A percentile compares a stretch with the other conserved stretches of the same genome.
Evolutionary conservation across 768 basidiomycete species (phyloP).

Genomic region (Sistotremastrum niveocremeum): DNA sequence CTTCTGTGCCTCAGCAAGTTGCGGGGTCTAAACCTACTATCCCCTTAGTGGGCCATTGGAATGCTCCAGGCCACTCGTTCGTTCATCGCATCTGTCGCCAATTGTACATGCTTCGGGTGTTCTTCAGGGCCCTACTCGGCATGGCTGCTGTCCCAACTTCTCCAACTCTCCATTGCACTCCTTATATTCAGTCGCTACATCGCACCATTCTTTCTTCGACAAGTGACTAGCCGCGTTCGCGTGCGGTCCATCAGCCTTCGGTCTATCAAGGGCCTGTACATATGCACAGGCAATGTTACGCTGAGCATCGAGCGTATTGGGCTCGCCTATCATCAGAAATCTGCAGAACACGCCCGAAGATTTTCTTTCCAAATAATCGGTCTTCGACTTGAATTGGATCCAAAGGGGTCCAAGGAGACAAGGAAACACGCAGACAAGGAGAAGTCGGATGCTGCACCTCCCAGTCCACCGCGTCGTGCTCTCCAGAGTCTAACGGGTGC

Average conservation of each 20-base stretch:
- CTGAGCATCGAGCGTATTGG: conserved; percentile 58
- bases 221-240: conserved; percentile 44
- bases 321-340: conserved; percentile 40
- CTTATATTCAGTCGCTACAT: conserved; percentile 54
- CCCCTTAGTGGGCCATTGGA: too few species aligned
- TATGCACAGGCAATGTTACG: conserved; percentile 38
- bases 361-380: conserved; percentile 54
- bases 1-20: too few species aligned
- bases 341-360: conserved; percentile 35
- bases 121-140: too few species aligned
- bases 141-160: too few species aligned
- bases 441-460: conserved; percentile 4
- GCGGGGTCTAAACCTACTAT: too few species aligned
- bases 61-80: too few species aligned
- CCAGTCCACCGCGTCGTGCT: background rate
- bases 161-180: conserved; percentile 2
- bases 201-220: conserved; percentile 47
- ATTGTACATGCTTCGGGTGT: too few species aligned
- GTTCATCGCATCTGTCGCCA: too few species aligned
- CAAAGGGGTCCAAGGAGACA: background rate
- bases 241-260: conserved; percentile 63
- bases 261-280: conserved; percentile 66
- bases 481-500: too few species aligned
- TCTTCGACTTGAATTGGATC: conserved; percentile 35
- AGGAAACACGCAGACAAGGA: conserved; percentile 10